Conservation (phyloP, 148 eudicot genomes). For the Chenopodium suecicum region DNA sequence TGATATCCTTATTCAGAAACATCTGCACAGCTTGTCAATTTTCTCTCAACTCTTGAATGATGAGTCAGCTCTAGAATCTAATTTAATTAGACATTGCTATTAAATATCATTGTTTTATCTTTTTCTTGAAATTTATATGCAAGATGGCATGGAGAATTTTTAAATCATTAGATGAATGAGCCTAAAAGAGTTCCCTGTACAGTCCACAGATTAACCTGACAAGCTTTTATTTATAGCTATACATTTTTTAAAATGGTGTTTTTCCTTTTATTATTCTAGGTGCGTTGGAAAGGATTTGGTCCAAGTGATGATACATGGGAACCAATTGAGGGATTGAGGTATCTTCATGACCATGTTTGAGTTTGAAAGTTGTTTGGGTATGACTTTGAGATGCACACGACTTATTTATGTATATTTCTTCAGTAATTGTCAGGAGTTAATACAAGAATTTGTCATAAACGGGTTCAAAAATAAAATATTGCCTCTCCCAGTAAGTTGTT, state of each 20-base stretch:
- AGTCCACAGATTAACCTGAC: not conserved
- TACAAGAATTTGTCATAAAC: slow-evolving; percentile 58
- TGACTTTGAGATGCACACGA: slow-evolving; percentile 4
- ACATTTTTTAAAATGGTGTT: slow-evolving; percentile 2
- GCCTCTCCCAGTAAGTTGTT: slow-evolving; percentile 78
- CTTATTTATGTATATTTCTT: slow-evolving; percentile 12
- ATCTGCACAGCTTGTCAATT: not conserved
- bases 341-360: slow-evolving; percentile 5
- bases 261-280: slow-evolving; percentile 37
- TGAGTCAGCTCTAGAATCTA: not conserved
- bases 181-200: not conserved
- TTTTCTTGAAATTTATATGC: not conserved
- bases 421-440: slow-evolving; percentile 78
- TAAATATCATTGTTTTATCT: not conserved
- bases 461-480: slow-evolving; percentile 63
- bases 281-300: slow-evolving; percentile 88
- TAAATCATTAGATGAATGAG: not conserved
- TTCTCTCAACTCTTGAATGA: not conserved
- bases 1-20: not conserved
- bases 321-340: slow-evolving; percentile 79
- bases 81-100: not conserved
- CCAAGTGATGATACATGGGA: slow-evolving; percentile 96
- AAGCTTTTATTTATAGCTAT: not conserved
- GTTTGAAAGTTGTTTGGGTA: not conserved
- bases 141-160: not conserved